Base-by-base conservation (phyloP, 352 stramenopile genomes). In the Globisporangium sylvaticum region DNA sequence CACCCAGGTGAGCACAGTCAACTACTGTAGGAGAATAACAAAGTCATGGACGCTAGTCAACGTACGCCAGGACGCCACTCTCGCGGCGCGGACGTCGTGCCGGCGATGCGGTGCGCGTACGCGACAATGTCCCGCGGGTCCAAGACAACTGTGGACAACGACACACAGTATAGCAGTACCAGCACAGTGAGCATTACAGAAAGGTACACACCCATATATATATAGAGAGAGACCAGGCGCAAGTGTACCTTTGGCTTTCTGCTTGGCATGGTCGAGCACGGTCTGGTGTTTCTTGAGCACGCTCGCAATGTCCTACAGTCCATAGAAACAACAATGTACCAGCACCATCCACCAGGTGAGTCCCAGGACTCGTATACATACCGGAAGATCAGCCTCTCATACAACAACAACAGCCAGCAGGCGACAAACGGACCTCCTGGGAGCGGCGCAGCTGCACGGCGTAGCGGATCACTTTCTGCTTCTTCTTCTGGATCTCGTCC, bases 41-140 rank as follows among this genome's bases (percentile, higher is more conserved):
- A 10, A 39, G 20, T 9, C 12, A 44, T 22, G 3, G 44, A 46
- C 24, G 20, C 39, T 20, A 59, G 3, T 4, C 4, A n/a, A 77
- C 74, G 57, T 81, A 95, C 87, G 6, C 84, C 84, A 62, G 87
- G 87, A 42, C 84, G 80, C 87, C 87, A 95, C 42, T 92, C 79
- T 61, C 80, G 79, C 3, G 84, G 82, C 0, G 87, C 87, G 7
- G 81, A 89, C 25, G 87, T 93, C 46, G 87, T 92, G 29, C 84
- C 82, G 0, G 84, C 84, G 74, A 95, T 92, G 31, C 83, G 81
- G 53, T 95, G 87, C 46, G 87, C 84, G 70, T 95, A 95, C 27
- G 87, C 84, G 15, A 95, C 80, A 25, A 95, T 71, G 15, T 93
- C 80, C 1, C 69, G 78, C 15, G 84, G 83, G 56, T 91, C 81